Base-by-base conservation (phyloP, 1,284 basidiomycete species). In the Trametes pubescens region DNA sequence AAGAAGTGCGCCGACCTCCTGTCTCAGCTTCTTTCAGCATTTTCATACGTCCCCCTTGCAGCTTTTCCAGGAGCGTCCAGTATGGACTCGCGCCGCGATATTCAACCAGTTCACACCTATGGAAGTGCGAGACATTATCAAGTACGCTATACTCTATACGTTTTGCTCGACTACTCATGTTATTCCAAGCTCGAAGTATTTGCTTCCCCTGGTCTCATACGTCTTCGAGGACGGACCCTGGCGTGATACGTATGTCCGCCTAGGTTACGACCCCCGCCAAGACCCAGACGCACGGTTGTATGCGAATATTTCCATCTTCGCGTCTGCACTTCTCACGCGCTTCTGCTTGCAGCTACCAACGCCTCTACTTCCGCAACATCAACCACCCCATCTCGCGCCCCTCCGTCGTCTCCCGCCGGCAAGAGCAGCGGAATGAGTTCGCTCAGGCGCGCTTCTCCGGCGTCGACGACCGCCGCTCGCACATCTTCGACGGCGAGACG, bases 201-300 rank as follows among this genome's bases (percentile, higher is more conserved):
- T 92, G 16, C 82, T 92, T 24, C 86, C 89, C 14, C 77, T 91
- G 4, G 86, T 89, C 8, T 90, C 90, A 52, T 99, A 96, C 74
- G 90, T 93, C 2, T 97, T 99, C 74, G 87, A 90, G 65, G 96
- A 98, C 67, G 97, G 97, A 0, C 95, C 96, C 2, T 99, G 93
- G 91, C 85, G 95, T 57, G 96, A 99, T 73, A 92, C 92, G 9
- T 83, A 97, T 51, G 85, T 99, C 29, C 86, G 89, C 48, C 92
- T 95, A 63, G 90, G 91, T 3, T 99, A 97, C 74, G 97, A 99
- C 74, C 96, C 96, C 13, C 82, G 96, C 53, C 81, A 82, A 66
- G 85, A 93, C 66, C 81, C 82, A 0, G 79, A 84, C 46, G 90
- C 92, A 47, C 84, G 94, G 67, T 87, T 95, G 95, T 96, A 72